These are phyloP conservation scores for Capsicum baccatum DNA, from an alignment of 257 asterid genomes.

Conservation along the genomic window DNA sequence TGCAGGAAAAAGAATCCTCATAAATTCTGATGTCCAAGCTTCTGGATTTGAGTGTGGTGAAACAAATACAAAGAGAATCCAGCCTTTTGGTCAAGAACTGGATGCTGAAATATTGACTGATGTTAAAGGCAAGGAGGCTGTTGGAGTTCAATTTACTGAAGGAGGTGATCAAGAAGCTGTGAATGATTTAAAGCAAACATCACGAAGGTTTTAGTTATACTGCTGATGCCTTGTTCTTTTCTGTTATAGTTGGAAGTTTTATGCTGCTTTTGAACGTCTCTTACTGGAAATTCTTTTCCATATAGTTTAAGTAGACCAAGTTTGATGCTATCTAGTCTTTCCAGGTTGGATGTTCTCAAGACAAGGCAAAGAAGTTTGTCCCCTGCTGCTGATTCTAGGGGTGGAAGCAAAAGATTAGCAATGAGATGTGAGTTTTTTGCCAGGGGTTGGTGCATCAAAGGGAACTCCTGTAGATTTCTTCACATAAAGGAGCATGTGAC, in stretches of 20 bases:
- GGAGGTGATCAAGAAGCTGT: constrained; percentile 45
- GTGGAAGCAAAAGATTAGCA: constrained; percentile 60
- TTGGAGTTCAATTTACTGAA: constrained; percentile 31
- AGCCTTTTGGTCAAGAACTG: constrained; percentile 44
- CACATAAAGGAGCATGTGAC: constrained; percentile 50
- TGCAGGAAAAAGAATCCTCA: constrained; percentile 62
- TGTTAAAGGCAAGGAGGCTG: constrained; percentile 45
- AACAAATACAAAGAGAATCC: constrained; percentile 38
- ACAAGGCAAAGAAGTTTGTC: constrained; percentile 59
- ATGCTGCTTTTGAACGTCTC: constrained; percentile 22
- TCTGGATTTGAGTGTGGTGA: constrained; percentile 38
- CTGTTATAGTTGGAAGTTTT: constrained; percentile 32
- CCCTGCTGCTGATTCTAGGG: constrained; percentile 47
- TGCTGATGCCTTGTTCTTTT: constrained; percentile 31
- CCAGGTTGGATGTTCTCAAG: constrained; percentile 64
- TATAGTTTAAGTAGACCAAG: constrained; percentile 35
- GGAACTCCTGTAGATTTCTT: constrained; percentile 81
- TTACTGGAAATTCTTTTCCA: constrained; percentile 25
- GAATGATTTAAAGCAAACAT: constrained; percentile 38
- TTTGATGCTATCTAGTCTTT: constrained; percentile 49
- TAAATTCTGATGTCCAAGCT: constrained; percentile 44
- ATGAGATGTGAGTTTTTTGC: constrained; percentile 72
- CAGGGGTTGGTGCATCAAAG: constrained; percentile 95
- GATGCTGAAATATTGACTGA: constrained; percentile 39
- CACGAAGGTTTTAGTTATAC: constrained; percentile 59